Evolutionary conservation across 2,329 filamentous ascomycete species (phyloP).

Genomic region (Fusarium denticulatum): DNA sequence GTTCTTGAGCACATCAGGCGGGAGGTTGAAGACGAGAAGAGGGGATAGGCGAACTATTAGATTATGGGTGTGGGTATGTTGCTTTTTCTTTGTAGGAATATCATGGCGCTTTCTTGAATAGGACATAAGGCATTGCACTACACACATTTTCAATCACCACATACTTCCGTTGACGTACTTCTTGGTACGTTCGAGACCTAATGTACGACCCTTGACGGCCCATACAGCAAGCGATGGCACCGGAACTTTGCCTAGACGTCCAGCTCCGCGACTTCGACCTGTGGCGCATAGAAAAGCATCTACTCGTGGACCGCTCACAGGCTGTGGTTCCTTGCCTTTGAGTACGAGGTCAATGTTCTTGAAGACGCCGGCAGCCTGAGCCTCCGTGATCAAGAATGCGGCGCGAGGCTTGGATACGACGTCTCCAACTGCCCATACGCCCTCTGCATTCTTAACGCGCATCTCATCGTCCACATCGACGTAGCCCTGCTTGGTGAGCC

Average conservation of each 20-base stretch:
- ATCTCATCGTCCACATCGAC: slow-evolving; percentile 62
- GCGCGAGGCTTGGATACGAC: slow-evolving; percentile 62
- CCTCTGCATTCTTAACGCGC: slow-evolving; percentile 55
- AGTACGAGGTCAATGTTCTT: slow-evolving; percentile 64
- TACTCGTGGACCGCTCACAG: slow-evolving; percentile 59
- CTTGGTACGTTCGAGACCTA: slow-evolving; percentile 56
- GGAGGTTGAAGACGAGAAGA: slow-evolving; percentile 89
- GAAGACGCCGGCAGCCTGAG: slow-evolving; percentile 62
- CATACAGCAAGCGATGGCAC: slow-evolving; percentile 63
- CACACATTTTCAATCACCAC: slow-evolving; percentile 44
- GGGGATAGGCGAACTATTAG: slow-evolving; percentile 52
- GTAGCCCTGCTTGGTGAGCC: slow-evolving; percentile 57
- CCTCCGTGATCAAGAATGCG: slow-evolving; percentile 69
- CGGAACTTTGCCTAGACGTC: slow-evolving; percentile 58
- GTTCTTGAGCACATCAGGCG: slow-evolving; percentile 79
- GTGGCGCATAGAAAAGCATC: slow-evolving; percentile 60
- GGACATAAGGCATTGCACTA: slow-evolving; percentile 37
- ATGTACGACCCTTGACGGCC: slow-evolving; percentile 61
- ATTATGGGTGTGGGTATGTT: slow-evolving; percentile 20
- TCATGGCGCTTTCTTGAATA: slow-evolving; percentile 43
- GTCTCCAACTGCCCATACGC: slow-evolving; percentile 65
- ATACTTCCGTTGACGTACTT: slow-evolving; percentile 60
- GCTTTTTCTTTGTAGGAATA: slow-evolving; percentile 42
- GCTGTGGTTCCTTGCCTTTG: slow-evolving; percentile 54
- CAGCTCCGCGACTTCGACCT: slow-evolving; percentile 61